Percentiles rank a stretch among this genome's conserved stretches.
Conservation (phyloP, 2,329 filamentous ascomycete species). For the Chaetomium strumarium region DNA sequence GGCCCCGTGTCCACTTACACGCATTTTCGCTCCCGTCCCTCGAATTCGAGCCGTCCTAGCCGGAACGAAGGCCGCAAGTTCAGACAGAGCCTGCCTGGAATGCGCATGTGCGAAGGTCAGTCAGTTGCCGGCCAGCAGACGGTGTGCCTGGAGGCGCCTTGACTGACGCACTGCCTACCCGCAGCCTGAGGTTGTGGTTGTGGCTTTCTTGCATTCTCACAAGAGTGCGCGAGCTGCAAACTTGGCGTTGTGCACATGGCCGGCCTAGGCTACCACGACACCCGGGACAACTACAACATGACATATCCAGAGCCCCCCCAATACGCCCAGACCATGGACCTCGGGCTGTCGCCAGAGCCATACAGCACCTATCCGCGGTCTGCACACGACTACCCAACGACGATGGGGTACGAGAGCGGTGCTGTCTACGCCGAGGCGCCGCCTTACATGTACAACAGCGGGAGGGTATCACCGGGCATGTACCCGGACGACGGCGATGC, state of each 20-base stretch:
- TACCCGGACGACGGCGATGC: slow-evolving; percentile 48
- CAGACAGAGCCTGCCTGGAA: neutral
- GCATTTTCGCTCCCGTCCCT: neutral
- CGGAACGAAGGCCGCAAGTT: neutral
- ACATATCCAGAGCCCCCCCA: slow-evolving; percentile 42
- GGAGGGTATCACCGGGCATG: slow-evolving; percentile 41
- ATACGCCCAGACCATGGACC: slow-evolving; percentile 41
- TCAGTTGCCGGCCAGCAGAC: slow-evolving; percentile 2
- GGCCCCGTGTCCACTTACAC: neutral
- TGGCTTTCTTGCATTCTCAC: slow-evolving; percentile 13
- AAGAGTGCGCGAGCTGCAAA: slow-evolving; percentile 4
- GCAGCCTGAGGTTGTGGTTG: slow-evolving; percentile 18
- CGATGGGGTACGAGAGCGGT: slow-evolving; percentile 37
- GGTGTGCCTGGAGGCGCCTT: slow-evolving; percentile 12
- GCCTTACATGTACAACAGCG: slow-evolving; percentile 37
- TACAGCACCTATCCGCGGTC: slow-evolving; percentile 37
- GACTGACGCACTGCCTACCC: slow-evolving; percentile 16
- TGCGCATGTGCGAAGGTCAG: slow-evolving; percentile 22
- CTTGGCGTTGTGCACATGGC: slow-evolving; percentile 15
- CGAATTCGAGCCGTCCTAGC: neutral
- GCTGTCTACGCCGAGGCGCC: slow-evolving; percentile 41
- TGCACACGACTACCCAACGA: slow-evolving; percentile 35
- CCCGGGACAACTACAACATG: slow-evolving; percentile 35
- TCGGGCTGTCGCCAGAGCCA: slow-evolving; percentile 42
- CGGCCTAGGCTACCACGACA: slow-evolving; percentile 13